These are phyloP conservation scores for Suhomyces terraborum DNA, from an alignment of 1,139 yeast genomes.

Conservation along the genomic window DNA sequence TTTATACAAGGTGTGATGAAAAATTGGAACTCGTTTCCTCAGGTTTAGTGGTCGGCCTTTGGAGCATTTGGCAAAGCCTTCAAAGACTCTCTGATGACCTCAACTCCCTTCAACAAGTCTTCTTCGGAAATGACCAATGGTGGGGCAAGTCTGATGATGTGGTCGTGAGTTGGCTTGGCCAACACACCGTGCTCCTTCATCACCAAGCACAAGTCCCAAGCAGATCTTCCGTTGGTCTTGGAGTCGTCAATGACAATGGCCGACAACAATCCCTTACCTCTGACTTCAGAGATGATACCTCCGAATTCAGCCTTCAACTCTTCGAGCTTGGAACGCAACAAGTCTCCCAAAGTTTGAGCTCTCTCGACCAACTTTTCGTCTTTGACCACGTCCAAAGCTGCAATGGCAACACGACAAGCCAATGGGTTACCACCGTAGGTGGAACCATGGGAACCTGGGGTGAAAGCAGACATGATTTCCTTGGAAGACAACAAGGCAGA, in stretches of 20 bases:
- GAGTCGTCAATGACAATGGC: conserved; percentile 89
- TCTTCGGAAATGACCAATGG: conserved; percentile 90
- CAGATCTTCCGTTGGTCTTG: conserved; percentile 85
- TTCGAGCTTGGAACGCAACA: conserved; percentile 65
- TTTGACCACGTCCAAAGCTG: conserved; percentile 86
- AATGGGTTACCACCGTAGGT: conserved; percentile 98
- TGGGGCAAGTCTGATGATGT: conserved; percentile 94
- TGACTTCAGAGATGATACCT: conserved; percentile 82
- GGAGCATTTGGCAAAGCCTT: conserved; percentile 58
- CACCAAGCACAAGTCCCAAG: conserved; percentile 92
- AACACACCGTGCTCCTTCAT: conserved; percentile 88
- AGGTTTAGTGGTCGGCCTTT: conserved; percentile 40
- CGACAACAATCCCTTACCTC: conserved; percentile 88
- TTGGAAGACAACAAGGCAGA: conserved; percentile 86
- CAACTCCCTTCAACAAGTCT: conserved; percentile 81
- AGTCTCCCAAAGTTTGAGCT: conserved; percentile 69
- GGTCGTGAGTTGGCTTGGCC: conserved; percentile 97
- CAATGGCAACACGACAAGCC: conserved; percentile 91
- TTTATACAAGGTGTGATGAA: conserved; percentile 7
- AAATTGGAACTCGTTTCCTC: background rate
- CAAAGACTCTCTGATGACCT: conserved; percentile 65
- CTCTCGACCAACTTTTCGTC: conserved; percentile 87
- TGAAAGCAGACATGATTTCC: conserved; percentile 86
- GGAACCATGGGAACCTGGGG: conserved; percentile 97
- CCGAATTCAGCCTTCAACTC: conserved; percentile 61